Base-by-base conservation (phyloP, 495 filamentous ascomycete genomes). In the Xylaria telfairii region DNA sequence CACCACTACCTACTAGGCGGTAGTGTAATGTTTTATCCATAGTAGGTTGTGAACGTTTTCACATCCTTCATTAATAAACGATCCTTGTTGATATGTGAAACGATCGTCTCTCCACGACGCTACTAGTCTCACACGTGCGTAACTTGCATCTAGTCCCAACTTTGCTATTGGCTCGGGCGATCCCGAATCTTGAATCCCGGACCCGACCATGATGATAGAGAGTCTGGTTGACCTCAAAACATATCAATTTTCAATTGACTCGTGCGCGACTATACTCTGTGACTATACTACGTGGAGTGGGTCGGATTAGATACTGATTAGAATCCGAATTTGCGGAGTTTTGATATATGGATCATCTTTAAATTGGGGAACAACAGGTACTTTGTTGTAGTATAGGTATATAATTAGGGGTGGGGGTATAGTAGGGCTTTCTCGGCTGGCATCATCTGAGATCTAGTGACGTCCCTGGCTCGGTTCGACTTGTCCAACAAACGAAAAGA, bases 21-120 rank as follows among this genome's bases (percentile, higher is more conserved):
- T 26, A 41, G n/a, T 42, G 24, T 10, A 41, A 63, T 63, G 63
- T 56, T 67, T 56, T 56, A 49, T 26, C 10, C 39, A 41, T 44
- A 44, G 21, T 34, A 24, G 15, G 24, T 5, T 64, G 61, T 2
- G 24, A 32, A 12, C 15, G 41, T 47, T 64, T 44, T 46, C 64
- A 53, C 44, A 54, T 39, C 64, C 39, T 24, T 59, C 37, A 44
- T 68, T 60, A 68, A 26, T 47, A 32, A 12, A 37, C 19, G 37
- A 57, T 60, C 65, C 65, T 47, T n/a, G 65, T 44, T 32, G 17
- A 68, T 68, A 69, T 61, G 67, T 69, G 56, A 69, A 69, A 62
- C 56, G 67, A 69, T 67, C 34, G 51, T 39, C 49, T 46, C 37
- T 44, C 15, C 32, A 41, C 32, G 32, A 68, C 54, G 39, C 39